Conservation (phyloP, 2,329 filamentous ascomycete genomes). For the Tolypocladium cylindrosporum region DNA sequence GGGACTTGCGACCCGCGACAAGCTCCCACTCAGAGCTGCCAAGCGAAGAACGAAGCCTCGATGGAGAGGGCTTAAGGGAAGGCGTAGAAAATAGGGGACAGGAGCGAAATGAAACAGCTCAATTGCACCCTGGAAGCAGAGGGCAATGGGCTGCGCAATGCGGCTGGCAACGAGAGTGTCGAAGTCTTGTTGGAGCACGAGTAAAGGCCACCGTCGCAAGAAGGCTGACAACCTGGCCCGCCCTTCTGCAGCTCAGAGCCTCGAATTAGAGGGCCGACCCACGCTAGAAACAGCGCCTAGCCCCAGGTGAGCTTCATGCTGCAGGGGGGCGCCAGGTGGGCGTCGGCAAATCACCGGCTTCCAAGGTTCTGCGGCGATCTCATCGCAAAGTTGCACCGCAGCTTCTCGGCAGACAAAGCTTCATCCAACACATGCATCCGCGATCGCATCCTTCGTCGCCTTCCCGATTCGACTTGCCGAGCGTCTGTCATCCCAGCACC, state of each 20-base stretch:
- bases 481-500: background rate
- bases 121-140: background rate
- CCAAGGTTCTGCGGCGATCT: background rate
- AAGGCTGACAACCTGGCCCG: background rate
- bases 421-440: background rate
- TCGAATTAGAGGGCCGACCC: background rate
- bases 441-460: background rate
- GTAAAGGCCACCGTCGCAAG: constrained; percentile 26
- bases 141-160: constrained; percentile 5
- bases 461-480: background rate
- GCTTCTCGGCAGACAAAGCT: background rate
- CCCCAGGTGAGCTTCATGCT: background rate
- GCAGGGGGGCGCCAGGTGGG: background rate
- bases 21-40: background rate
- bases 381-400: background rate
- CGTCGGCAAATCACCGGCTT: background rate
- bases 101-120: background rate
- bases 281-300: background rate
- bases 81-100: too few relatives aligned
- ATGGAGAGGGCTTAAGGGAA: background rate
- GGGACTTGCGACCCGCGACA: background rate
- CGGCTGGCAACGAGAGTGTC: constrained; percentile 1
- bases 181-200: background rate
- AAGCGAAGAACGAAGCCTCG: background rate
- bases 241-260: background rate